Conservation (phyloP, 192 early-diverging fungal genomes). For the Gryganskiella cystojenkinii region DNA sequence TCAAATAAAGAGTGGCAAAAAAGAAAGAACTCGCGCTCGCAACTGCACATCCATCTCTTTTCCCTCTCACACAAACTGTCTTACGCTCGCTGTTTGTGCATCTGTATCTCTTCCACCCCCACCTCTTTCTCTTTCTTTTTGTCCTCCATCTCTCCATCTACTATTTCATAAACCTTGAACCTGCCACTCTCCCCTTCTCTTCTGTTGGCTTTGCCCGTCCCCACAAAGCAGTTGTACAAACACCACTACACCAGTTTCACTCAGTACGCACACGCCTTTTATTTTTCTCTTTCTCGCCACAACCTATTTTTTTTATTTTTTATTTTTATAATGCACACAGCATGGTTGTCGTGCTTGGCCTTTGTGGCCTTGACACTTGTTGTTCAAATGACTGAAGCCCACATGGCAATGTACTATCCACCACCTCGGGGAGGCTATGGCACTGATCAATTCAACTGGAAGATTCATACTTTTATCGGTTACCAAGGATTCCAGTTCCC, state of each 20-base stretch:
- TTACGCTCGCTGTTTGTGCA: no score
- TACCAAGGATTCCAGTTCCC: conserved; percentile 31
- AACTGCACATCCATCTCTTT: no score
- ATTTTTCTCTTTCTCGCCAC: no score
- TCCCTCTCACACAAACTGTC: no score
- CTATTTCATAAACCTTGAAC: no score
- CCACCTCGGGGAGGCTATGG: conserved; percentile 30
- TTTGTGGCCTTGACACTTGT: background rate
- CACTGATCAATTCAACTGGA: conserved; percentile 25
- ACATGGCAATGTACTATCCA: conserved; percentile 40
- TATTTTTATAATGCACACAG: background rate
- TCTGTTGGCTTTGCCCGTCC: background rate
- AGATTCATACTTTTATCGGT: conserved; percentile 33
- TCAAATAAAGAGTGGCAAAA: no score
- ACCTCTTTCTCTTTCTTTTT: background rate
- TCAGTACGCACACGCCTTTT: no score
- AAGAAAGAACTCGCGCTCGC: no score
- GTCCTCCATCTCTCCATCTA: background rate
- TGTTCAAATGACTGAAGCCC: conserved; percentile 13
- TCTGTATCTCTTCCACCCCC: background rate
- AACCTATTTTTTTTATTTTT: no score
- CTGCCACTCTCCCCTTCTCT: conserved; percentile 6
- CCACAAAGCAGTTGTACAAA: no score
- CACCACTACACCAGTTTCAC: no score
- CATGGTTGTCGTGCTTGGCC: conserved; percentile 8